Conservation (phyloP, 2,329 filamentous ascomycete species). For the Colletotrichum siamense region DNA sequence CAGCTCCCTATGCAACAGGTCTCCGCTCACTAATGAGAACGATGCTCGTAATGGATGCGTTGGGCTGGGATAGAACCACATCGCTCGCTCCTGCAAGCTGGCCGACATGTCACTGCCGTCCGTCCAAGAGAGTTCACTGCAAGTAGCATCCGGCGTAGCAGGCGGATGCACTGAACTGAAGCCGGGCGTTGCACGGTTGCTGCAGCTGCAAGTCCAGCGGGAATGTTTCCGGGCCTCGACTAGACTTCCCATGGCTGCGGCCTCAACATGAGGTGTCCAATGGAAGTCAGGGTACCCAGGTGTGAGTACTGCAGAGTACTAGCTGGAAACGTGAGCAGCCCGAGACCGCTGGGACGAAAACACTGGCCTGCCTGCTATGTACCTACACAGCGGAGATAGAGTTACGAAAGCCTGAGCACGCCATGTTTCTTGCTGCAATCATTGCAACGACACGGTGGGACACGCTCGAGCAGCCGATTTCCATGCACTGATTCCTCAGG, state of each 20-base stretch:
- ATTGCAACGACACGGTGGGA: not conserved
- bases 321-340: not conserved
- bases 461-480: conserved; percentile 8
- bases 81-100: not conserved
- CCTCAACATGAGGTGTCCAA: not conserved
- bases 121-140: not conserved
- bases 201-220: not conserved
- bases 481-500: conserved; percentile 15
- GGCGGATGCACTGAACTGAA: not conserved
- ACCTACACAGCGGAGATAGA: not conserved
- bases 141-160: not conserved
- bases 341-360: not conserved
- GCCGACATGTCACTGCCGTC: not conserved
- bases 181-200: not conserved
- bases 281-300: not conserved
- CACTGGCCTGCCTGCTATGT: not conserved
- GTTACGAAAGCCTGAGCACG: not conserved
- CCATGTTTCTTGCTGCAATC: not conserved
- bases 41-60: not conserved
- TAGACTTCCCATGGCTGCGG: not conserved
- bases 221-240: not conserved
- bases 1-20: not conserved
- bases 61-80: not conserved
- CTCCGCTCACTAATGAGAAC: not conserved
- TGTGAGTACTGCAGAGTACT: not conserved